Conservation (phyloP, 108 stramenopile species). For the Nitzschia sp. region DNA sequence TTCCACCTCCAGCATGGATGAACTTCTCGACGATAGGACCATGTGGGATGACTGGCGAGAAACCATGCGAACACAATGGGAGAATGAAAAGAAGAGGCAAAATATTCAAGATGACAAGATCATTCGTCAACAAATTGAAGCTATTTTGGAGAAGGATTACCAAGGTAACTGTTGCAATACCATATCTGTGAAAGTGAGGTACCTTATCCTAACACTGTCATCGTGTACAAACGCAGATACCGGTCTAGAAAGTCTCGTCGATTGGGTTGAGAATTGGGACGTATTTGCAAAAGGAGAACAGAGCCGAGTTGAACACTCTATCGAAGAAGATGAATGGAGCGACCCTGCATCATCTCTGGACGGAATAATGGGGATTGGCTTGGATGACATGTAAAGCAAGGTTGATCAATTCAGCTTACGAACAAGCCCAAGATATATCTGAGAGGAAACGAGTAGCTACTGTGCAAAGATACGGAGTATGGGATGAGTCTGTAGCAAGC, state of each 20-base stretch:
- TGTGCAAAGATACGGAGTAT: no score
- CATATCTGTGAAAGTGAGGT: no score
- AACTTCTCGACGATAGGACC: not conserved
- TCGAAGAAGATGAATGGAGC: conserved; percentile 25
- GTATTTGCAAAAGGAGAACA: conserved; percentile 1
- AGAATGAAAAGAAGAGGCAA: conserved; percentile 3
- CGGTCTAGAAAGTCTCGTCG: conserved; percentile 21
- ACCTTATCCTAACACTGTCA: no score
- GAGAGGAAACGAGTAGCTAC: no score
- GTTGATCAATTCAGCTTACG: no score
- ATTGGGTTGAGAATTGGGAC: conserved; percentile 13
- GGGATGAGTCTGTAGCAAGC: no score
- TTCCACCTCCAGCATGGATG: conserved; percentile 7
- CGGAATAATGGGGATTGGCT: conserved; percentile 9
- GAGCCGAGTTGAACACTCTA: not conserved
- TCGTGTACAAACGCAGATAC: no score
- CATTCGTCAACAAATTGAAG: conserved; percentile 14
- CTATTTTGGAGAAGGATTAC: conserved; percentile 12
- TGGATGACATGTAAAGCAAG: not conserved
- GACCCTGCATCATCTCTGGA: conserved; percentile 23
- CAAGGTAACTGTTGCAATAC: conserved; percentile 1
- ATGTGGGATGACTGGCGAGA: conserved; percentile 27
- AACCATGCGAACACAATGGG: conserved; percentile 8
- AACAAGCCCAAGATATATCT: no score
- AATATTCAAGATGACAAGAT: conserved; percentile 7